Conservation (phyloP, 2,329 filamentous ascomycete species). For the Beauveria varroae region DNA sequence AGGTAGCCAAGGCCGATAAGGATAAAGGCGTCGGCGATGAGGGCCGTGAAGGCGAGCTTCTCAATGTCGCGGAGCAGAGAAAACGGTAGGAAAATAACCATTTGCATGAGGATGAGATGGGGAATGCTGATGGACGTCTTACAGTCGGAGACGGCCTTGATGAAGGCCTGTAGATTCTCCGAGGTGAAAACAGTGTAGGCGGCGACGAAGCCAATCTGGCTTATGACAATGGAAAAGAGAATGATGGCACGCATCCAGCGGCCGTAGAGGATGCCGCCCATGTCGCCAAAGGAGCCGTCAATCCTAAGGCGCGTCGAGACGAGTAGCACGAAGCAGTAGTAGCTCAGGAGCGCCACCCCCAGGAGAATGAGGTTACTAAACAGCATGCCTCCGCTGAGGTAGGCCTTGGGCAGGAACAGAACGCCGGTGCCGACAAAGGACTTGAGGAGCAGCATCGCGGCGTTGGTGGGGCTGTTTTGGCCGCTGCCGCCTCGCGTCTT, state of each 20-base stretch:
- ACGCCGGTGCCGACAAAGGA: conserved; percentile 97
- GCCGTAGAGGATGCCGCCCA: conserved; percentile 86
- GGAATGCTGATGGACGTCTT: conserved; percentile 78
- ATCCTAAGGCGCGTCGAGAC: conserved; percentile 79
- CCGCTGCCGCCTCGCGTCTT: conserved; percentile 67
- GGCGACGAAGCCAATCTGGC: conserved; percentile 89
- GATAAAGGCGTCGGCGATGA: conserved; percentile 92
- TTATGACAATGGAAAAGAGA: conserved; percentile 85
- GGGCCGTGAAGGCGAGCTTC: conserved; percentile 90
- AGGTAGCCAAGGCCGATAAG: conserved; percentile 85
- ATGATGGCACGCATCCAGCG: conserved; percentile 85
- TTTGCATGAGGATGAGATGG: conserved; percentile 86
- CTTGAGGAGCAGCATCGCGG: conserved; percentile 81
- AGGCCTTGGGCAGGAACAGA: conserved; percentile 85
- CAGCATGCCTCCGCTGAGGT: conserved; percentile 93
- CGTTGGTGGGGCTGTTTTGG: conserved; percentile 70
- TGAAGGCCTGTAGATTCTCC: conserved; percentile 91
- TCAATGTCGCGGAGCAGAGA: conserved; percentile 93
- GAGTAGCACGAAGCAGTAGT: conserved; percentile 94
- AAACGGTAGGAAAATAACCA: conserved; percentile 90
- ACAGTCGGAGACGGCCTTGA: conserved; percentile 85
- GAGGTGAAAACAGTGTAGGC: conserved; percentile 97
- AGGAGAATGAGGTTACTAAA: conserved; percentile 93
- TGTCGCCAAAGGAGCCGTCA: conserved; percentile 94
- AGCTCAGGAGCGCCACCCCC: conserved; percentile 76